These are phyloP conservation scores for Abrus precatorius DNA, from an alignment of 306 rosid genomes.

Conservation along the genomic window DNA sequence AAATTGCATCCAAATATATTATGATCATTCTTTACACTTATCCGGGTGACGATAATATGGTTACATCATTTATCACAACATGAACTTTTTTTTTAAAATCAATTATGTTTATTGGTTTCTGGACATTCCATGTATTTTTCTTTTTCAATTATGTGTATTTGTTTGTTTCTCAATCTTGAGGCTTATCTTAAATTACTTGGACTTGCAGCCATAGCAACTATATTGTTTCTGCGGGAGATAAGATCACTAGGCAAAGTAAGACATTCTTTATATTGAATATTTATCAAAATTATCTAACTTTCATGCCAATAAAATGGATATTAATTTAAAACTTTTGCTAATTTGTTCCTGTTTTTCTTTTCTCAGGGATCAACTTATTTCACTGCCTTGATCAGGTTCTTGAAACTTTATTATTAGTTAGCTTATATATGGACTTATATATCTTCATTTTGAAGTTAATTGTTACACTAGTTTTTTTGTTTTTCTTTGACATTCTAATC, in stretches of 20 bases:
- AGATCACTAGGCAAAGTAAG: conserved; percentile 68
- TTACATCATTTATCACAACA: conserved; percentile 27
- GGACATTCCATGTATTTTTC: neutral
- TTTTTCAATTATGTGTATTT: conserved; percentile 14
- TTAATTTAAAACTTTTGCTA: conserved; percentile 46
- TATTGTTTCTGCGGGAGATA: conserved; percentile 74
- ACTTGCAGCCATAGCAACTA: conserved; percentile 75
- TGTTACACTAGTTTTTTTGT: neutral
- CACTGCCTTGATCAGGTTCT: conserved; percentile 83
- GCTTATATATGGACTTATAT: conserved; percentile 21
- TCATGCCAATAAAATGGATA: conserved; percentile 2
- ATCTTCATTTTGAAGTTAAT: conserved; percentile 33
- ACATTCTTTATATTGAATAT: conserved; percentile 26
- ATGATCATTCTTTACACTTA: neutral
- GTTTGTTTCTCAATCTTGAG: conserved; percentile 13
- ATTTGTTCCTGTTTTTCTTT: conserved; percentile 48
- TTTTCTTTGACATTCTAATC: neutral
- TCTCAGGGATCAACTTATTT: conserved; percentile 70
- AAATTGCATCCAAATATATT: conserved; percentile 22
- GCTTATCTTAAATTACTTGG: conserved; percentile 45
- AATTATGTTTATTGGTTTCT: neutral
- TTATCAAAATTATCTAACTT: conserved; percentile 12
- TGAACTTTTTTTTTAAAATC: neutral
- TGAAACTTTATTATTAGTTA: conserved; percentile 39
- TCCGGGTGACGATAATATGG: conserved; percentile 24